Evolutionary conservation across 768 basidiomycete species (phyloP).

Genomic region (Agrocybe praecox): DNA sequence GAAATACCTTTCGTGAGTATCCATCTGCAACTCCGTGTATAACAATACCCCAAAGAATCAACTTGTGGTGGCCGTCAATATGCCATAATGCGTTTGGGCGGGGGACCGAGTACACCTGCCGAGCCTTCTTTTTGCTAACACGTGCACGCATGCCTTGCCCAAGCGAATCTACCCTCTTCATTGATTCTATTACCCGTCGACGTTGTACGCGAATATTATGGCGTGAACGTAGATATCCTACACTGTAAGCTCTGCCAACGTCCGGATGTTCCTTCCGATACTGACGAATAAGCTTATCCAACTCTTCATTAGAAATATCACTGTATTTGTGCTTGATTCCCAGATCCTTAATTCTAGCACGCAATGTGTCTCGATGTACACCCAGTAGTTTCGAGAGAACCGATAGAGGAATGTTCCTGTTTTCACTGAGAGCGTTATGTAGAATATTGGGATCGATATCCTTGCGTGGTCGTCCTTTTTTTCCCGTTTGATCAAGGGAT

Average conservation of each 20-base stretch:
- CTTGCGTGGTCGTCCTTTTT: background rate
- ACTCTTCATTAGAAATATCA: background rate
- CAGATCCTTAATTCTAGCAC: background rate
- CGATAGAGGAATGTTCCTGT: background rate
- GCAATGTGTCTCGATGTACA: background rate
- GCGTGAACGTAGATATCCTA: background rate
- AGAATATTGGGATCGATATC: background rate
- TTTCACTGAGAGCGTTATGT: background rate
- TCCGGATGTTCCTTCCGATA: background rate
- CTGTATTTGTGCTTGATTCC: background rate
- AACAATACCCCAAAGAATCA: constrained; percentile 4
- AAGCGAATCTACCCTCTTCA: too few species aligned
- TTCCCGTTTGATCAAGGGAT: background rate
- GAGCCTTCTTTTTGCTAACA: too few species aligned
- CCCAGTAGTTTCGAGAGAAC: background rate
- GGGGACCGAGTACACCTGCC: too few species aligned
- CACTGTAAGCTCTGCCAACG: background rate
- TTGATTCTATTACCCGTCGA: too few species aligned
- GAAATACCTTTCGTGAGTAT: background rate
- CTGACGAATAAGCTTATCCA: background rate
- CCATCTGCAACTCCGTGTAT: constrained; percentile 4
- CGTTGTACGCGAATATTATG: background rate
- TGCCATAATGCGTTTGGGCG: too few species aligned
- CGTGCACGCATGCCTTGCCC: too few species aligned
- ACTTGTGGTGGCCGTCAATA: constrained; percentile 8